Evolutionary conservation across 495 filamentous ascomycete genomes (phyloP).

Genomic region (Tuber melanosporum): DNA sequence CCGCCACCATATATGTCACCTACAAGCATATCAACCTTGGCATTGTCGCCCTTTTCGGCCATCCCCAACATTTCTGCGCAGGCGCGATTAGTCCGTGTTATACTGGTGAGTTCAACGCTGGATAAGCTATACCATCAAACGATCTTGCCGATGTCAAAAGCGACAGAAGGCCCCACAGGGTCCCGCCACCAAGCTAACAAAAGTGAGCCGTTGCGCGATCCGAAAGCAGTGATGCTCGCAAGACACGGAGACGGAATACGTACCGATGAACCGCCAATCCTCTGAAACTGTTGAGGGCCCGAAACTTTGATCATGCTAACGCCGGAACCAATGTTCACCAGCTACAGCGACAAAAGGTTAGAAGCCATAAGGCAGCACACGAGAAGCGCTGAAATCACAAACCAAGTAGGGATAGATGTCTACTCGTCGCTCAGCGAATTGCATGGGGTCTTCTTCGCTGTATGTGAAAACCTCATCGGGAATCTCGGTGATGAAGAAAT

Average conservation of each 20-base stretch:
- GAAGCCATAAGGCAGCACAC: neutral
- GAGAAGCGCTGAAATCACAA: neutral
- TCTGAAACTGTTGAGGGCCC: conserved; percentile 72
- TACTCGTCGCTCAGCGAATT: conserved; percentile 63
- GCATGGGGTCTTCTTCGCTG: conserved; percentile 76
- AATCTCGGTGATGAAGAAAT: conserved; percentile 98
- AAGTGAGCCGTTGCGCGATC: neutral
- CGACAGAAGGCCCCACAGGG: conserved; percentile 88
- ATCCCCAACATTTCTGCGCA: conserved; percentile 55
- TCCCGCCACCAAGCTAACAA: conserved; percentile 69
- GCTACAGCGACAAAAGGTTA: conserved; percentile 26
- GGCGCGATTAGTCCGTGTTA: neutral
- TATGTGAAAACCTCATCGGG: conserved; percentile 95
- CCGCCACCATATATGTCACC: conserved; percentile 97
- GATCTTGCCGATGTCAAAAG: conserved; percentile 81
- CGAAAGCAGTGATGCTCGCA: neutral
- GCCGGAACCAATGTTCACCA: conserved; percentile 98
- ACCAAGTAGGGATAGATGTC: conserved; percentile 86
- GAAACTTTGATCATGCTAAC: conserved; percentile 98
- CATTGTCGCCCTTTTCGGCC: conserved; percentile 89
- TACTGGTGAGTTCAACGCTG: neutral
- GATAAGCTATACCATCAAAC: conserved; percentile 74
- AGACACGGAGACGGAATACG: neutral
- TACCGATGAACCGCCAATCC: conserved; percentile 81
- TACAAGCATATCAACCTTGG: conserved; percentile 90